These are phyloP conservation scores for Dryas integrifolia DNA, from an alignment of 331 rosid species.

Conservation along the genomic window DNA sequence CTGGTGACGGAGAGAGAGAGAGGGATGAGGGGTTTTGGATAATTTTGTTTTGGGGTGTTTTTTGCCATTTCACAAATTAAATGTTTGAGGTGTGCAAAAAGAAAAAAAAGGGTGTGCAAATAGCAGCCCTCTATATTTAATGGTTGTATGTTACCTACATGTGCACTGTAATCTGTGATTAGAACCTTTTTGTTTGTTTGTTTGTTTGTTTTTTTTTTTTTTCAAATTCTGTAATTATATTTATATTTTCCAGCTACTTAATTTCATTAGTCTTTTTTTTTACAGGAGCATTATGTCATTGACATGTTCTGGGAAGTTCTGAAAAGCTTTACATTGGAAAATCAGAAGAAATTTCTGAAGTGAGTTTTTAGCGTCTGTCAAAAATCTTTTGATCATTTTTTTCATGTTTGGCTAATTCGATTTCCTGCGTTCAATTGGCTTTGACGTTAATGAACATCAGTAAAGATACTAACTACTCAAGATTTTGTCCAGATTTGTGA, in stretches of 20 bases:
- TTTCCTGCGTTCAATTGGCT: constrained; percentile 15
- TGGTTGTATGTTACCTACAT: background rate
- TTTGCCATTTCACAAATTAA: no score
- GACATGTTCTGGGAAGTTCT: constrained; percentile 92
- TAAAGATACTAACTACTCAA: constrained; percentile 23
- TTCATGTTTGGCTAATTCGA: background rate
- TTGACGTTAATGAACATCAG: constrained; percentile 12
- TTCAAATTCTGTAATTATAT: background rate
- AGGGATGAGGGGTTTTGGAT: no score
- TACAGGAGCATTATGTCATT: constrained; percentile 83
- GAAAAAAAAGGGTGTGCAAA: no score
- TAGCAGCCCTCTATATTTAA: background rate
- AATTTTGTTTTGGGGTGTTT: no score
- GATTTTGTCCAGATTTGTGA: constrained; percentile 69
- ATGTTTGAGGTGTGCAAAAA: no score
- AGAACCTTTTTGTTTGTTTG: background rate
- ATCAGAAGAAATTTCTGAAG: constrained; percentile 87
- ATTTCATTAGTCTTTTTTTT: background rate
- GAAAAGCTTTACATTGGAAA: constrained; percentile 78
- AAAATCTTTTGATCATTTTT: background rate
- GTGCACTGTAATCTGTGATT: background rate
- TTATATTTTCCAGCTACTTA: background rate
- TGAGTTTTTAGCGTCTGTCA: constrained; percentile 38
- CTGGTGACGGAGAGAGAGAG: no score
- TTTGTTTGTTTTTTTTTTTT: background rate